These are phyloP conservation scores for Termitomyces sp. DNA, from an alignment of 768 basidiomycete species.

Conservation along the genomic window DNA sequence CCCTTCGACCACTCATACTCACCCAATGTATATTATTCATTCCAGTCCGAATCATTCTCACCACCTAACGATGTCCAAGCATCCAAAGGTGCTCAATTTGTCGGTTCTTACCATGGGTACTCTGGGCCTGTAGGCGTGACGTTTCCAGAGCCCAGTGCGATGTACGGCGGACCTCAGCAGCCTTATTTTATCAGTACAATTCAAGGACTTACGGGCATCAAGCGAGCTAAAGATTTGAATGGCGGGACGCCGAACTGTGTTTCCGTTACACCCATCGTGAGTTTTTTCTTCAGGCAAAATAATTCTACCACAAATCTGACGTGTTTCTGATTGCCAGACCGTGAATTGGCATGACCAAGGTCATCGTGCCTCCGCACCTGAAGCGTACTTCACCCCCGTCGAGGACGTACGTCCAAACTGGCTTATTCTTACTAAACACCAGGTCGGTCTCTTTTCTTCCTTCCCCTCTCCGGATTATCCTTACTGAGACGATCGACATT, in stretches of 20 bases:
- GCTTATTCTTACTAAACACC: slow-evolving; percentile 39
- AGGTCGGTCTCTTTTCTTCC: slow-evolving; percentile 18
- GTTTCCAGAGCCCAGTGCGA: slow-evolving; percentile 35
- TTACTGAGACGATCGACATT: neutral
- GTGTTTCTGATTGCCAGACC: slow-evolving; percentile 21
- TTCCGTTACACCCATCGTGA: slow-evolving; percentile 47
- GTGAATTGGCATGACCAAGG: slow-evolving; percentile 46
- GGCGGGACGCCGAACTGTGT: slow-evolving; percentile 54
- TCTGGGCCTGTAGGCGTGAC: slow-evolving; percentile 51
- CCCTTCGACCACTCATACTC: neutral
- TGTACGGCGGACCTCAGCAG: slow-evolving; percentile 57
- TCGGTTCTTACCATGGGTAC: slow-evolving; percentile 45
- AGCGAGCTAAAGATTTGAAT: slow-evolving; percentile 44
- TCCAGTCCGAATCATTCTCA: slow-evolving; percentile 42
- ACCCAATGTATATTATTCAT: neutral
- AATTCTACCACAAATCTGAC: too few relatives aligned
- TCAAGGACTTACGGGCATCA: slow-evolving; percentile 42
- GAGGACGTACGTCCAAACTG: slow-evolving; percentile 41
- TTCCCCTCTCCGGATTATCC: neutral
- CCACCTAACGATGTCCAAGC: slow-evolving; percentile 40
- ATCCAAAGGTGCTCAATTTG: slow-evolving; percentile 41
- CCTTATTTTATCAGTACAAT: slow-evolving; percentile 43
- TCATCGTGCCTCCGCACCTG: slow-evolving; percentile 49
- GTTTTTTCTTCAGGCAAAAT: slow-evolving; percentile 1
- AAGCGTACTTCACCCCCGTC: slow-evolving; percentile 52